These are phyloP conservation scores for Suhomyces pyralidae DNA, from an alignment of 805 yeast genomes.

Conservation along the genomic window DNA sequence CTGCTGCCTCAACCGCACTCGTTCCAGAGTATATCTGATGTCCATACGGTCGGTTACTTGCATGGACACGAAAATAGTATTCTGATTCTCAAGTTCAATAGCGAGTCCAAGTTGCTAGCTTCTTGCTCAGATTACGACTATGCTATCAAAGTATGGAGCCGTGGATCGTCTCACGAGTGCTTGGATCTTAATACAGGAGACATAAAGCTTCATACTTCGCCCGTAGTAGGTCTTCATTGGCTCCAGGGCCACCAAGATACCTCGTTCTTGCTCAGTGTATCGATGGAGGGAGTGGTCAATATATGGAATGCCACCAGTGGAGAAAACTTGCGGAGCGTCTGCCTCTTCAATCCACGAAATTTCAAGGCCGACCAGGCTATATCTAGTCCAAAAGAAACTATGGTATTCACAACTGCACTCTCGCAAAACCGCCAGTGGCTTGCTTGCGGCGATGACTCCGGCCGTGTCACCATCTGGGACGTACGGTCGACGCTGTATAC, in stretches of 20 bases:
- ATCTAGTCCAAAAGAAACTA: slow-evolving; percentile 42
- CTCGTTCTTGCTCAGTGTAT: slow-evolving; percentile 43
- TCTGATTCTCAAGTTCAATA: slow-evolving; percentile 54
- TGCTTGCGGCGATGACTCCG: slow-evolving; percentile 67
- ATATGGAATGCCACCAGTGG: slow-evolving; percentile 62
- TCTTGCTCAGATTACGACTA: slow-evolving; percentile 74
- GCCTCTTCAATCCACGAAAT: slow-evolving; percentile 25
- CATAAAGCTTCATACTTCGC: slow-evolving; percentile 46
- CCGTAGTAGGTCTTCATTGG: slow-evolving; percentile 60
- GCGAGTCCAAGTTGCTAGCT: slow-evolving; percentile 52
- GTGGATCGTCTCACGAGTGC: slow-evolving; percentile 52
- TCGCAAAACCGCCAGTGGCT: slow-evolving; percentile 48
- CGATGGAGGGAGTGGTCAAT: slow-evolving; percentile 69
- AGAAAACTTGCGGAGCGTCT: slow-evolving; percentile 31
- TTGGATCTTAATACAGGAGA: slow-evolving; percentile 27
- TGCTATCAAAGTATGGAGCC: slow-evolving; percentile 71
- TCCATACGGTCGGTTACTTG: slow-evolving; percentile 30
- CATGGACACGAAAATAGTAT: slow-evolving; percentile 65
- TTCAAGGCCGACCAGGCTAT: slow-evolving; percentile 16
- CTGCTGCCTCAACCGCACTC: background rate
- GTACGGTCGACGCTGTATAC: slow-evolving; percentile 17
- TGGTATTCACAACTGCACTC: slow-evolving; percentile 53
- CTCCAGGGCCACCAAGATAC: slow-evolving; percentile 28
- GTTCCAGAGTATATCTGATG: slow-evolving; percentile 8
- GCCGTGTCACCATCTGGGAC: slow-evolving; percentile 55